Evolutionary conservation across 164 flowering plant species (phyloP), one percentile per base, ranked within the genome.

Genomic region (Cinnamomum micranthum): DNA sequence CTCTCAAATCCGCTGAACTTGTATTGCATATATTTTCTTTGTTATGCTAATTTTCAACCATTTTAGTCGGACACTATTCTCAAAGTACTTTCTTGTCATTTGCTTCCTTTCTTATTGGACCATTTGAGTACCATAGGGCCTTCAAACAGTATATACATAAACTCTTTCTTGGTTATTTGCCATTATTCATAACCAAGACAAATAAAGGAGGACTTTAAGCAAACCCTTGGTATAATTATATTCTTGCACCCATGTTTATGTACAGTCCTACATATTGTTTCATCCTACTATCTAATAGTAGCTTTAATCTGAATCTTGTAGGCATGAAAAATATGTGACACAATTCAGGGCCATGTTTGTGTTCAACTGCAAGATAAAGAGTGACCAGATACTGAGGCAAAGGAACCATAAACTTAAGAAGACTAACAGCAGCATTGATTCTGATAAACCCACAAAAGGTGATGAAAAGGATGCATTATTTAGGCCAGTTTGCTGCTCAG

Each of bases 281-380:
- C 15, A 17, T 28, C 47, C 69, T 25, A n/a, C n/a, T n/a, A 14
- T 23, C 69, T 31, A 20, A 31, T 17, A 14, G n/a, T 19, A 28
- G 50, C 41, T 20, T 31, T 67, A 12, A 67, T 64, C 67, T 64
- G 23, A 3, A 28, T 70, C 23, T 73, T 88, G 83, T 70, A 93
- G 98, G 91, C 98, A 93, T 80, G 98, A 86, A 71, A 87, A 78
- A 70, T 86, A 90, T 73, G 71, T 85, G 51, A 91, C 93, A 27
- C 98, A 90, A 76, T 91, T 88, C 86, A 82, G 97, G 75, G 97
- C 97, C 35, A 77, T 91, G 50, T 89, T 91, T 80, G 92, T 88
- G 7, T 78, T 78, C 12, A 91, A 93, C 75, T 93, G 95, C 83
- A 84, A 84, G 77, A 81, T 88, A 71, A 87, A 71, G 68, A 79